Evolutionary conservation across 1,284 basidiomycete genomes (phyloP), one percentile per base, ranked within the genome.

Genomic region (Lignosus rhinocerotis): DNA sequence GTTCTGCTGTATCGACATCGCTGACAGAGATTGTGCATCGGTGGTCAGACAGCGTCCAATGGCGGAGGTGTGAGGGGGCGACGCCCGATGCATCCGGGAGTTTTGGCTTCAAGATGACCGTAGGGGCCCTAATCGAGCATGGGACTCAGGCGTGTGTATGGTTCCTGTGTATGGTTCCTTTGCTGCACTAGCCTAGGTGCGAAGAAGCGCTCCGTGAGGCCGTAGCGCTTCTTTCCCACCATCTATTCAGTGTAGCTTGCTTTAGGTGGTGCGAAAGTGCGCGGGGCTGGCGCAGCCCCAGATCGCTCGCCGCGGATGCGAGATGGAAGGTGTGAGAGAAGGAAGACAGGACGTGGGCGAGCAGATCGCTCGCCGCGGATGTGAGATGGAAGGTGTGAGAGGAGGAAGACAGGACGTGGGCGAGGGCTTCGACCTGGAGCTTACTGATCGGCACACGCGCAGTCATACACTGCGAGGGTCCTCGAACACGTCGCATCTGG

Each of bases 191-290:
- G 58, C 32, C 47, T 56, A 43, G 51, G 42, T 56, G 60, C 47
- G 39, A 38, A 53, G 60, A 58, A 56, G 61, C 55, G 48, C 61
- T 31, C 16, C 38, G 21, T 25, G 36, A 21, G 30, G 19, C 6
- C 44, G 51, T 33, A 2, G 56, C 58, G 58, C 61, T 60, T 63
- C 65, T 60, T 60, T 62, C 56, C 56, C 46, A 41, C 60, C 21
- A 55, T 58, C 61, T 46, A 60, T 61, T 60, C 59, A 61, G 59
- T 62, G 58, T 56, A 58, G 31, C 52, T 47, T 21, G 31, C 58
- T 43, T 46, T 41, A 57, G 51, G 46, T 56, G 60, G 62, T 59
- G 60, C 55, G 58, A 58, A 60, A 41, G 54, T 50, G 50, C 11
- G 16, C 32, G 31, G 31, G 36, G 36, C 48, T 47, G 42, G 46